Base-by-base conservation (phyloP, 331 rosid genomes). In the Dryas integrifolia region DNA sequence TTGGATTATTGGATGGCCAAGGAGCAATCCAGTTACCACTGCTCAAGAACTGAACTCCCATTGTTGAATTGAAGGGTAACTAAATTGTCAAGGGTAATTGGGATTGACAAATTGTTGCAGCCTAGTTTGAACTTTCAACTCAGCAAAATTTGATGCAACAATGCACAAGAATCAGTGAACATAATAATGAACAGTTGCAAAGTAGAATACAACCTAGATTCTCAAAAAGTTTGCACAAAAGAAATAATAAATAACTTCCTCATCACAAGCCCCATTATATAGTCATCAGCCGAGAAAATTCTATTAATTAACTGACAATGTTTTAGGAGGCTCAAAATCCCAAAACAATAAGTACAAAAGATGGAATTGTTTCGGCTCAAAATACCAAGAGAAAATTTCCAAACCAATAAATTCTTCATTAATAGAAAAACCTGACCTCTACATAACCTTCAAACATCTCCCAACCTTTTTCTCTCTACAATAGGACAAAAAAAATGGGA, bases 391-490 rank as follows among this genome's bases (percentile, higher is more conserved):
- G 56, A 53, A 40, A 69, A 65, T 41, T 67, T 64, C 69, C 77
- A 78, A 48, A 74, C 80, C 73, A 69, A 83, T 66, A 85, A 79
- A 84, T 38, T 82, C 70, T 81, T 86, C 85, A 76, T 74, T 69
- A 47, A 76, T 44, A 58, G 38, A 69, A 66, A 71, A 68, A 74
- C 74, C 77, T 69, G 81, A 74, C 72, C 84, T 80, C 88, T 80
- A 79, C 72, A 60, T 65, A 83, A 80, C 69, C 71, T 77, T 70
- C 81, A 82, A 81, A 87, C 81, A 78, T 75, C 87, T 77, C 73
- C 75, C 81, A 82, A 80, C 71, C 81, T 64, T 74, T 64, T 61
- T 52, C 67, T 86, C 87, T 86, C 92, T 75, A 73, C 77, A 81
- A 35, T 72, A 60, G 62, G 73, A 62, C 43, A 48, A 70, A 73